A percentile compares a stretch with the other conserved stretches of the same genome.
Evolutionary conservation across 441 rosid genomes (phyloP).

Genomic region (Erodium moschatum): DNA sequence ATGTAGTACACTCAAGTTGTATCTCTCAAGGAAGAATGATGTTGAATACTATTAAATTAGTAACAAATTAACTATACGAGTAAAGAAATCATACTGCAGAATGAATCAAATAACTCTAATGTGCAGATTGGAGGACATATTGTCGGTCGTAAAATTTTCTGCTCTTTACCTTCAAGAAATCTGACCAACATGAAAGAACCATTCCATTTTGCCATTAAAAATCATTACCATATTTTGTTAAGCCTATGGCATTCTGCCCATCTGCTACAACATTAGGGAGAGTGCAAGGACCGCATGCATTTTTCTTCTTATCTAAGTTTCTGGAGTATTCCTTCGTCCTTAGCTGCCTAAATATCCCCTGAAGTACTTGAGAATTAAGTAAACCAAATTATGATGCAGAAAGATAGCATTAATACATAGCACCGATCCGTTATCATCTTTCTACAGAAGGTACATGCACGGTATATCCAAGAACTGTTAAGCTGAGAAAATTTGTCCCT

Average conservation of each 20-base stretch:
- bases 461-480: neutral
- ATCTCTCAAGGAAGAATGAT: too few relatives aligned
- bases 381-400: constrained; percentile 3
- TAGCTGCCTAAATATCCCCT: neutral
- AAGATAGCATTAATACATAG: neutral
- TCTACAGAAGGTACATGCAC: neutral
- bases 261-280: neutral
- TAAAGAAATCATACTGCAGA: too few relatives aligned
- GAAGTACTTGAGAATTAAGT: neutral
- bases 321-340: neutral
- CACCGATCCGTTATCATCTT: neutral
- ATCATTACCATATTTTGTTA: neutral
- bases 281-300: neutral
- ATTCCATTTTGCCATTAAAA: neutral
- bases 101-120: too few relatives aligned
- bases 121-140: too few relatives aligned
- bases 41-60: too few relatives aligned
- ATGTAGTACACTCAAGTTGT: too few relatives aligned
- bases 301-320: neutral
- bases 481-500: neutral
- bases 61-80: too few relatives aligned
- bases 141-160: too few relatives aligned
- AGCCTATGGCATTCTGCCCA: neutral
- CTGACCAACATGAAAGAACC: neutral
- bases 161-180: too few relatives aligned